phyloP scores from a whole-genome alignment of 805 yeast species.

The Kockiozyma suomiensis region DNA sequence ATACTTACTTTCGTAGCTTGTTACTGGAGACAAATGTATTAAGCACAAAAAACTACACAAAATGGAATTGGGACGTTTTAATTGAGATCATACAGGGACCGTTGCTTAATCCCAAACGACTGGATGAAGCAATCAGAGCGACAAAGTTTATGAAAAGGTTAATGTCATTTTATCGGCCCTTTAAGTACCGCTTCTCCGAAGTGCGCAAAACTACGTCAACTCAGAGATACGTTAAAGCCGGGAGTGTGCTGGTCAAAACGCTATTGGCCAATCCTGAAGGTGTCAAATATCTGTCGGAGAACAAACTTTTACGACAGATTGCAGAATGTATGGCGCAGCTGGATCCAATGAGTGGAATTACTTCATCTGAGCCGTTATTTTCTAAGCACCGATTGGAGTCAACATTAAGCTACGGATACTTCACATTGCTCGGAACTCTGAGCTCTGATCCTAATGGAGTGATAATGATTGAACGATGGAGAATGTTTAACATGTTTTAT shows the following conservation, averaged over 20 bases:
- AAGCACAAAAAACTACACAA: conserved; percentile 72
- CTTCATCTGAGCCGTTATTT: conserved; percentile 73
- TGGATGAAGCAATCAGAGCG: conserved; percentile 75
- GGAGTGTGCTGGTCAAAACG: conserved; percentile 71
- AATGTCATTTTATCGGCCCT: conserved; percentile 86
- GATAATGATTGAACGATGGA: conserved; percentile 74
- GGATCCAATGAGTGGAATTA: conserved; percentile 76
- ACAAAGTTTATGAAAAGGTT: conserved; percentile 86
- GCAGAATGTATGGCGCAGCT: conserved; percentile 87
- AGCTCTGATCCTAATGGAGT: conserved; percentile 65
- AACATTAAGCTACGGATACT: conserved; percentile 75
- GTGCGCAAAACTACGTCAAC: conserved; percentile 55
- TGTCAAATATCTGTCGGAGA: conserved; percentile 62
- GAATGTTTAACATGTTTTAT: conserved; percentile 76
- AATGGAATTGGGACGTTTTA: conserved; percentile 87
- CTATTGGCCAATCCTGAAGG: conserved; percentile 68
- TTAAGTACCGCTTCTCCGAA: conserved; percentile 75
- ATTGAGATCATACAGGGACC: conserved; percentile 81
- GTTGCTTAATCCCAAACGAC: conserved; percentile 63
- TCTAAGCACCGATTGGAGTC: conserved; percentile 59
- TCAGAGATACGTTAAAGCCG: conserved; percentile 65
- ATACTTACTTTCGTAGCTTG: conserved; percentile 64
- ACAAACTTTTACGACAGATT: conserved; percentile 81
- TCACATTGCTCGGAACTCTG: conserved; percentile 74
- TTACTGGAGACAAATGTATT: conserved; percentile 70